Evolutionary conservation across 2,329 filamentous ascomycete species (phyloP).

Genomic region (Alternaria sp.): DNA sequence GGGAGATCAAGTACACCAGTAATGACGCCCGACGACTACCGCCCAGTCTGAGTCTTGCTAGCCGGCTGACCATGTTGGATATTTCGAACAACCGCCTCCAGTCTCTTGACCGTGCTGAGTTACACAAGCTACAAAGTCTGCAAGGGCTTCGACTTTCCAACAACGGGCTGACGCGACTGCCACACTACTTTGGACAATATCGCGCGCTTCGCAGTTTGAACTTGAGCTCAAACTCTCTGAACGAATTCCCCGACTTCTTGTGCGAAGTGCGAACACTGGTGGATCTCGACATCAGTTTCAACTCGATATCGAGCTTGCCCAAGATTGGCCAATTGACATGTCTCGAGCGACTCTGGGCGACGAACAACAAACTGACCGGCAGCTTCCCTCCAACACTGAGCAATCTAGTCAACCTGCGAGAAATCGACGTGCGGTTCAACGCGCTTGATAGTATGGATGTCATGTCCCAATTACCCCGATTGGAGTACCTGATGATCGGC

Average conservation of each 20-base stretch:
- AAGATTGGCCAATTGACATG: conserved; percentile 79
- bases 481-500: conserved; percentile 88
- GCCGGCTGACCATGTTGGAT: conserved; percentile 84
- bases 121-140: conserved; percentile 76
- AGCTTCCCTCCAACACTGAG: conserved; percentile 75
- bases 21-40: conserved; percentile 91
- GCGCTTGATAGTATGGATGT: conserved; percentile 86
- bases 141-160: conserved; percentile 93
- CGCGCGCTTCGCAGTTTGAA: conserved; percentile 81
- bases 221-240: conserved; percentile 90
- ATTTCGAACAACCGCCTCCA: conserved; percentile 94
- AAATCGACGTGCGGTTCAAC: conserved; percentile 96
- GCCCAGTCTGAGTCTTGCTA: conserved; percentile 80
- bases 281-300: conserved; percentile 96
- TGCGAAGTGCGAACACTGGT: conserved; percentile 83
- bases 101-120: conserved; percentile 81
- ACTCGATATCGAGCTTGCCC: conserved; percentile 80
- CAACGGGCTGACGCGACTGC: conserved; percentile 82
- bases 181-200: conserved; percentile 82
- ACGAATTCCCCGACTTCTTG: conserved; percentile 83
- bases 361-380: conserved; percentile 86
- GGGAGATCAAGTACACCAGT: conserved; percentile 94
- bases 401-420: conserved; percentile 78
- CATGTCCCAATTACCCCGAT: conserved; percentile 79
- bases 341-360: conserved; percentile 89